These are phyloP conservation scores for Sugiyamaella americana DNA, from an alignment of 805 yeast genomes.

Conservation along the genomic window DNA sequence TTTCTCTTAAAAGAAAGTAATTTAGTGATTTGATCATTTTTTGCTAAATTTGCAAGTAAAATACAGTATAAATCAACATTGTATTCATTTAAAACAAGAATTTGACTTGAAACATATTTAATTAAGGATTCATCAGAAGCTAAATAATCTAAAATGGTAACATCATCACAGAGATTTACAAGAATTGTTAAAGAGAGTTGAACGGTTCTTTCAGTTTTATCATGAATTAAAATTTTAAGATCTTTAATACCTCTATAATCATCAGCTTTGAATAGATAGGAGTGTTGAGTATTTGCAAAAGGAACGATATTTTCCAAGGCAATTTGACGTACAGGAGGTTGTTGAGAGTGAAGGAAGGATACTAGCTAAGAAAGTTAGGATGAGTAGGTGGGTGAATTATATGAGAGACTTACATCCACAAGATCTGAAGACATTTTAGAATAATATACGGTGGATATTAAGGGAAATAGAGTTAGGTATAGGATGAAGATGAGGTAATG, in stretches of 20 bases:
- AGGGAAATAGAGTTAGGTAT: too few species aligned
- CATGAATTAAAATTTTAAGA: conserved; percentile 53
- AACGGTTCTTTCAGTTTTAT: conserved; percentile 29
- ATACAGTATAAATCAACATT: conserved; percentile 81
- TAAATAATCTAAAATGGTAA: conserved; percentile 54
- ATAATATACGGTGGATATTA: too few species aligned
- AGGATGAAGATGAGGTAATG: too few species aligned
- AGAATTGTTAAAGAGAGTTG: conserved; percentile 61
- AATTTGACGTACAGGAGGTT: conserved; percentile 70
- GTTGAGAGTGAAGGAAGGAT: conserved; percentile 73
- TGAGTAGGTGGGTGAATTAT: neutral
- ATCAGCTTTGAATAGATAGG: conserved; percentile 60
- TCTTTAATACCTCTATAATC: conserved; percentile 67
- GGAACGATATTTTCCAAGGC: conserved; percentile 83
- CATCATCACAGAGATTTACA: conserved; percentile 75
- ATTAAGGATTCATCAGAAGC: conserved; percentile 57
- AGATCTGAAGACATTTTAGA: conserved; percentile 47
- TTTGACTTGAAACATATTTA: conserved; percentile 22
- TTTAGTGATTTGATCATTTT: conserved; percentile 56
- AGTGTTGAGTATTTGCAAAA: conserved; percentile 65
- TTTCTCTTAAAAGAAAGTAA: conserved; percentile 45
- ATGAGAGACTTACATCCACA: conserved; percentile 38
- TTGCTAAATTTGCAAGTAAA: conserved; percentile 78
- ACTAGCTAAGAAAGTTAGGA: conserved; percentile 43
- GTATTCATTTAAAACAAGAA: conserved; percentile 41